Evolutionary conservation across 2,329 filamentous ascomycete species (phyloP).

Genomic region (Hypomyces perniciosus): DNA sequence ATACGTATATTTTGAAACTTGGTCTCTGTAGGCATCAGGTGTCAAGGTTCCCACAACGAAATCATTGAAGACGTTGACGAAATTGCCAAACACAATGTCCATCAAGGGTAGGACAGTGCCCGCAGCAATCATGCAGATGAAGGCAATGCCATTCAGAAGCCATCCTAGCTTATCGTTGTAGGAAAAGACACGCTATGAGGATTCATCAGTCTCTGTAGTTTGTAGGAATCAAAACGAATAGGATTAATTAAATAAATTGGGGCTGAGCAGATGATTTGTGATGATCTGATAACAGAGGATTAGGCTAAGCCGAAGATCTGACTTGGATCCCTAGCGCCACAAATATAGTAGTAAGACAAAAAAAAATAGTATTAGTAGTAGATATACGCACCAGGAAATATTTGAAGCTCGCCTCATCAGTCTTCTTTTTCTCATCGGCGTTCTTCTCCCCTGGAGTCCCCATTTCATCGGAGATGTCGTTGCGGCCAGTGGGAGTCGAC

Average conservation of each 20-base stretch:
- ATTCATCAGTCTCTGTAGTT: not conserved
- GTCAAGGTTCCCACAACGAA: constrained; percentile 43
- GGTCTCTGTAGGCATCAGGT: constrained; percentile 41
- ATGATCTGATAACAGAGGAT: too few relatives aligned
- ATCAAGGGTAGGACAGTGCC: constrained; percentile 45
- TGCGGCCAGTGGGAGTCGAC: too few relatives aligned
- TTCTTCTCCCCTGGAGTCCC: constrained; percentile 4
- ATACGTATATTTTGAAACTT: constrained; percentile 42
- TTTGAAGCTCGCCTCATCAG: constrained; percentile 19
- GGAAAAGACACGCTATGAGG: constrained; percentile 28
- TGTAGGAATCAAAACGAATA: not conserved
- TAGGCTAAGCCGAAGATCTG: not conserved
- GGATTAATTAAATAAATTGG: not conserved
- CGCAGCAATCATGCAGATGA: constrained; percentile 31
- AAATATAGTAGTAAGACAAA: not conserved
- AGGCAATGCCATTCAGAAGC: constrained; percentile 29
- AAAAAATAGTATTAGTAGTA: not conserved
- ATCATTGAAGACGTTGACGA: constrained; percentile 50
- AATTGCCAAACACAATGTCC: constrained; percentile 52
- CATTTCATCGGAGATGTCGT: not conserved
- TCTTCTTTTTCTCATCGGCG: constrained; percentile 7
- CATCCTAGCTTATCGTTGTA: constrained; percentile 35
- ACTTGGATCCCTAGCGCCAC: not conserved
- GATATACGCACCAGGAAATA: constrained; percentile 20
- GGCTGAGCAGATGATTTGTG: too few relatives aligned